phyloP scores from a whole-genome alignment of 129 eudicot species.

The Cynara cardunculus region DNA sequence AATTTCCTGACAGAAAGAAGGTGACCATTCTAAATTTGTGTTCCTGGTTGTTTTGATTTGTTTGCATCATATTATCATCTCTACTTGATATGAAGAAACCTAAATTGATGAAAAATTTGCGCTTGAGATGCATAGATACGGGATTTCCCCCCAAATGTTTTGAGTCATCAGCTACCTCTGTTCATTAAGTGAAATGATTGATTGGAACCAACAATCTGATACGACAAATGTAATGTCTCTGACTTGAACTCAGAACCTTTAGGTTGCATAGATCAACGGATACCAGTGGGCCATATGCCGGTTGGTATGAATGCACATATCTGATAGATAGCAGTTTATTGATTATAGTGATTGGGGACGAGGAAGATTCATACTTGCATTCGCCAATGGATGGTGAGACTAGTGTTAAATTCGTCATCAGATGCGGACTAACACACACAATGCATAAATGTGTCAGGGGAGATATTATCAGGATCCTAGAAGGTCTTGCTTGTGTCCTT shows the following conservation, averaged over 20 bases:
- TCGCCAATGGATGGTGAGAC: background rate
- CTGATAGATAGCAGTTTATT: background rate
- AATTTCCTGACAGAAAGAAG: constrained; percentile 12
- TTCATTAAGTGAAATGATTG: background rate
- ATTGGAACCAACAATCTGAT: background rate
- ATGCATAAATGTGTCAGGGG: background rate
- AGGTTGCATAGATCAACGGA: background rate
- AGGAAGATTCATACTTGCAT: background rate
- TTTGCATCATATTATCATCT: background rate
- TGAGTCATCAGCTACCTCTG: background rate
- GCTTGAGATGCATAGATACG: background rate
- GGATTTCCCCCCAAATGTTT: background rate
- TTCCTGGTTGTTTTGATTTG: constrained; percentile 8
- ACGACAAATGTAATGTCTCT: background rate
- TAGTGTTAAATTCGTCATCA: background rate
- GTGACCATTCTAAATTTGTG: background rate
- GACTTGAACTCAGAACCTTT: too few species aligned
- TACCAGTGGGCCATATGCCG: too few species aligned
- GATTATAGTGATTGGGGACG: too few species aligned
- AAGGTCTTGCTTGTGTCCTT: too few species aligned
- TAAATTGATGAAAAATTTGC: background rate
- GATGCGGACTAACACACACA: background rate
- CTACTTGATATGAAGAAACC: background rate
- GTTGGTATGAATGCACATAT: background rate
- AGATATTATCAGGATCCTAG: too few species aligned